These are phyloP conservation scores for Saccharomycopsis amapae DNA, from an alignment of 805 yeast species.

Conservation along the genomic window DNA sequence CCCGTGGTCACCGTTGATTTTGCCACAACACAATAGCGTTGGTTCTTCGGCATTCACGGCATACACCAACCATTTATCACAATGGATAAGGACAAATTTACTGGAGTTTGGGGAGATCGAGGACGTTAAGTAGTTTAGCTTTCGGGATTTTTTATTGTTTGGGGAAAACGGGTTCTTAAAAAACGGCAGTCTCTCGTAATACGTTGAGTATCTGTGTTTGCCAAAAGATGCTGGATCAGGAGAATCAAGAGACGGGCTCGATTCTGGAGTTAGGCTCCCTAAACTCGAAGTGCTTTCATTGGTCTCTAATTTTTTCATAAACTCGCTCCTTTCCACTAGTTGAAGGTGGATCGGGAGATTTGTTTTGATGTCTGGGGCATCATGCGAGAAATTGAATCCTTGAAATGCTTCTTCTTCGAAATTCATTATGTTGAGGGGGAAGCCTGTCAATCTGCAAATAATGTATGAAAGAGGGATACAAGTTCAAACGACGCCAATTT, in stretches of 20 bases:
- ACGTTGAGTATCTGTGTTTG: conserved; percentile 20
- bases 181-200: conserved; percentile 19
- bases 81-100: conserved; percentile 56
- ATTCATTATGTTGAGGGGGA: too few species aligned
- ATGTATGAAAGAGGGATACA: too few species aligned
- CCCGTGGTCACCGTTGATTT: conserved; percentile 63
- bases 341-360: conserved; percentile 15
- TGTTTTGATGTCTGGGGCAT: too few species aligned
- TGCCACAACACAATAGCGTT: conserved; percentile 56
- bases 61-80: conserved; percentile 69
- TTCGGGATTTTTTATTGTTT: conserved; percentile 4
- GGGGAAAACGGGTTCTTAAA: conserved; percentile 20
- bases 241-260: background rate
- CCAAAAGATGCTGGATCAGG: conserved; percentile 5
- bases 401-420: too few species aligned
- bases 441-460: too few species aligned
- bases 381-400: too few species aligned
- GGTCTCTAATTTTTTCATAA: conserved; percentile 8
- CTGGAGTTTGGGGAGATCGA: conserved; percentile 58
- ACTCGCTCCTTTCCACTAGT: conserved; percentile 18
- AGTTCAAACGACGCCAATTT: too few species aligned
- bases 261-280: conserved; percentile 4
- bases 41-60: conserved; percentile 50
- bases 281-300: conserved; percentile 8
- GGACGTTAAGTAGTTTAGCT: conserved; percentile 35